Evolutionary conservation across 1,139 yeast genomes (phyloP), one percentile per base, ranked within the genome.

Genomic region (Sugiyamaella xylanicola): DNA sequence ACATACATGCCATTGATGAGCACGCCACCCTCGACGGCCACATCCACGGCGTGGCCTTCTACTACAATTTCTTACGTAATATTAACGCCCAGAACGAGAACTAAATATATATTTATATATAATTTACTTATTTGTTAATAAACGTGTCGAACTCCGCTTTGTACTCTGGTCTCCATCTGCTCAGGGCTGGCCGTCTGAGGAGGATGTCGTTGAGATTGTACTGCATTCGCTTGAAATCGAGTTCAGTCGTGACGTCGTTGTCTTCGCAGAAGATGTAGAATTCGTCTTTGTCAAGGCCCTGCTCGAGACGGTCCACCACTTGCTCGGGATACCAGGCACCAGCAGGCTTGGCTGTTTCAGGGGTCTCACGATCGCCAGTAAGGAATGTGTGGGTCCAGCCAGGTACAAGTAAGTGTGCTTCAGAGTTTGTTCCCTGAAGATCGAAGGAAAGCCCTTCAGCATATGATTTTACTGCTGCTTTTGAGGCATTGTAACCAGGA

Each of bases 1-100:
- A 64, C 29, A 63, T 70, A 49, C 92, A 86, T 67, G 82, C 86
- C 15, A 82, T 85, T 16, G 77, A 85, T 63, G 93, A 85, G 65
- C 77, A 75, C 54, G 74, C 83, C 42, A 72, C 74, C 5, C 68
- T 82, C 56, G 78, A 78, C 37, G 75, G 79, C 21, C 88, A 85
- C 64, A 64, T 86, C 56, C 81, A 81, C 56, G 74, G 80, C 2
- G 77, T 84, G 43, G 86, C 85, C 0, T 85, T 84, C 69, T 77
- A 78, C 67, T 83, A 83, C 67, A 81, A 82, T 60, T 82, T 58
- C 40, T 47, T 60, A 37, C 45, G 56, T 22, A 60, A 60, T 42
- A 41, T 53, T 9, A 25, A 50, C 32, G 53, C 53, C 17, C 40
- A 50, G 15, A 35, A 15, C n/a, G 41, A 35, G 4, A 22, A 47